phyloP scores from a whole-genome alignment of 345 rosid genomes.

The Erodium maritimum region DNA sequence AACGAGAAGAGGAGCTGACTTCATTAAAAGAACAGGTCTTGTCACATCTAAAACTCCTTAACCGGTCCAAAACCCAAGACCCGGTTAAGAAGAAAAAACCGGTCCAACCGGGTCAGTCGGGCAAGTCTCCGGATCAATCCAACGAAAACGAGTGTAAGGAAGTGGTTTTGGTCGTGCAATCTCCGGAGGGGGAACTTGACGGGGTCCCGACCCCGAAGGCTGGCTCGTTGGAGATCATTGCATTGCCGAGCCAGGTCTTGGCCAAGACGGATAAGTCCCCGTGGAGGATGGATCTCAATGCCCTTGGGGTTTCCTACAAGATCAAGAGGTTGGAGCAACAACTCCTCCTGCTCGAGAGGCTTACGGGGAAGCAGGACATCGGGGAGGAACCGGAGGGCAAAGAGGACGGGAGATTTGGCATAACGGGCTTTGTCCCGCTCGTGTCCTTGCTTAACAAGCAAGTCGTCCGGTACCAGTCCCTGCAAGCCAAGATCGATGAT shows the following conservation, averaged over 20 bases:
- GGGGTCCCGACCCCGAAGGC: no score
- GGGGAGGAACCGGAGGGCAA: slow-evolving; percentile 23
- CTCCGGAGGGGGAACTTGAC: slow-evolving; percentile 46
- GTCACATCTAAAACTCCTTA: slow-evolving; percentile 20
- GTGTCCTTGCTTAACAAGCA: slow-evolving; percentile 67
- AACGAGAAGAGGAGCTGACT: slow-evolving; percentile 42
- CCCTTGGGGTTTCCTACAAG: slow-evolving; percentile 91
- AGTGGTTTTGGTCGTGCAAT: slow-evolving; percentile 20
- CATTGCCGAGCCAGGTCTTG: slow-evolving; percentile 18
- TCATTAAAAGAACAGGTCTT: slow-evolving; percentile 30
- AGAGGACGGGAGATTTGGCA: slow-evolving; percentile 15
- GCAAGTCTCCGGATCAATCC: no score
- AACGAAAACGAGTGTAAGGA: slow-evolving; percentile 14
- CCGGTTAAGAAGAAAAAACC: slow-evolving; percentile 24
- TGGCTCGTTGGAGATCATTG: no score
- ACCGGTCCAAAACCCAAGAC: slow-evolving; percentile 19
- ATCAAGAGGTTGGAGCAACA: slow-evolving; percentile 89
- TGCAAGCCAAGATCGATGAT: slow-evolving; percentile 75
- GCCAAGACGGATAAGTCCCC: slow-evolving; percentile 26
- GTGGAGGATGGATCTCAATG: slow-evolving; percentile 85
- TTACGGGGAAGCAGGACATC: slow-evolving; percentile 52
- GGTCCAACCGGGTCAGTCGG: no score
- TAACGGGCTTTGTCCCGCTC: slow-evolving; percentile 30
- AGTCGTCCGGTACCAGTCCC: slow-evolving; percentile 69
- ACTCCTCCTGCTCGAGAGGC: slow-evolving; percentile 71